Percentiles rank a stretch among this genome's conserved stretches.
Conservation (phyloP, 257 asterid species). For the Capsicum rhomboideum region DNA sequence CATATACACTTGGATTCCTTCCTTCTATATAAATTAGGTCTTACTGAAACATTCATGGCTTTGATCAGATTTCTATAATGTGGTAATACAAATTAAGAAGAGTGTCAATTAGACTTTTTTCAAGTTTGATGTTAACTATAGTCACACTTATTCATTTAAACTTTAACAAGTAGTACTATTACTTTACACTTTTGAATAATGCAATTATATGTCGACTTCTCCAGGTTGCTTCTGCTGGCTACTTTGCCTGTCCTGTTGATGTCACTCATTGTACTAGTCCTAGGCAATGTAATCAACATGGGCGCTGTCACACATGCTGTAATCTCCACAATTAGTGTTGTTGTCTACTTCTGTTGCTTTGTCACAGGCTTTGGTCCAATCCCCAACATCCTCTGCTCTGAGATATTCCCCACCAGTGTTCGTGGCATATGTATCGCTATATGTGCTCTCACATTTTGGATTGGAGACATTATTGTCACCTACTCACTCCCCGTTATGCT, state of each 20-base stretch:
- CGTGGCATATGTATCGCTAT: conserved; percentile 96
- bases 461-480: conserved; percentile 73
- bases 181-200: not conserved
- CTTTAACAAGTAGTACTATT: not conserved
- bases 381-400: conserved; percentile 95
- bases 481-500: conserved; percentile 74
- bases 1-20: not conserved
- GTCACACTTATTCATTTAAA: not conserved
- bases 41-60: not conserved
- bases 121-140: not conserved
- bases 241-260: conserved; percentile 64
- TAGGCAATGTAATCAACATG: conserved; percentile 53
- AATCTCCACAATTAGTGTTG: conserved; percentile 69
- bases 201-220: not conserved
- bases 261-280: conserved; percentile 54
- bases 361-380: conserved; percentile 94
- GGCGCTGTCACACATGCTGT: conserved; percentile 52
- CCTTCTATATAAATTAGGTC: not conserved
- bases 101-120: not conserved
- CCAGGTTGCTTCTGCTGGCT: conserved; percentile 51
- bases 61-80: not conserved
- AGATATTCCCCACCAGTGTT: conserved; percentile 89
- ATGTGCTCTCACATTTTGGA: conserved; percentile 89
- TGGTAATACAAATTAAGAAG: not conserved
- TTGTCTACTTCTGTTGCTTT: conserved; percentile 81